phyloP scores from a whole-genome alignment of 2,329 filamentous ascomycete genomes.

The Herpomyces periplanetae region DNA sequence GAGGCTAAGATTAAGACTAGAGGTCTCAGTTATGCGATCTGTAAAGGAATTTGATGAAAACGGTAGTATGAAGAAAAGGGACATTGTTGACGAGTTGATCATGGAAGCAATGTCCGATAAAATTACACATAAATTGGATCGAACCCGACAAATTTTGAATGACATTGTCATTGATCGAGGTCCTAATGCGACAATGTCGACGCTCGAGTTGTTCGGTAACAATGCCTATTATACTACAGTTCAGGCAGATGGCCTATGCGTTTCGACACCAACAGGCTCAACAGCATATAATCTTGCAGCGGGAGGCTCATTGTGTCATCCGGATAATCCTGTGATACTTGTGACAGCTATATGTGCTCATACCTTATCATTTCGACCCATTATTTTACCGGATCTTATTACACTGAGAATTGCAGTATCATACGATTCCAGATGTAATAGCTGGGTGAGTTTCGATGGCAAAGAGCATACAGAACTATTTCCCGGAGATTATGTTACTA shows the following conservation, averaged over 20 bases:
- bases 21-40: slow-evolving; percentile 67
- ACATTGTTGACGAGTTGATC: slow-evolving; percentile 60
- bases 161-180: slow-evolving; percentile 87
- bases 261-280: slow-evolving; percentile 70
- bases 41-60: slow-evolving; percentile 9
- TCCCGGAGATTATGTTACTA: slow-evolving; percentile 48
- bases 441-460: slow-evolving; percentile 94
- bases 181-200: slow-evolving; percentile 68
- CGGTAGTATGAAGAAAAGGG: slow-evolving; percentile 14
- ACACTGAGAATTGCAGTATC: slow-evolving; percentile 76
- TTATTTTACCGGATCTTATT: slow-evolving; percentile 80
- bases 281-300: slow-evolving; percentile 87
- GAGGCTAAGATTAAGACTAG: slow-evolving; percentile 51
- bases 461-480: slow-evolving; percentile 40
- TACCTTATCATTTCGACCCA: slow-evolving; percentile 75
- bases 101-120: slow-evolving; percentile 50
- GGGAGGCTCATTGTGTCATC: slow-evolving; percentile 75
- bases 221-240: slow-evolving; percentile 83
- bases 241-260: slow-evolving; percentile 63
- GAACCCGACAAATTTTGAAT: slow-evolving; percentile 62
- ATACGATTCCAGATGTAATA: slow-evolving; percentile 51
- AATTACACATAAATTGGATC: slow-evolving; percentile 46
- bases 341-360: slow-evolving; percentile 80
- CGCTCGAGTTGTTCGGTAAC: slow-evolving; percentile 65
- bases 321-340: slow-evolving; percentile 80